Percentiles rank a stretch among this genome's conserved stretches.
Evolutionary conservation across 2,329 filamentous ascomycete genomes (phyloP).

Genomic region (Epicoccum nigrum): DNA sequence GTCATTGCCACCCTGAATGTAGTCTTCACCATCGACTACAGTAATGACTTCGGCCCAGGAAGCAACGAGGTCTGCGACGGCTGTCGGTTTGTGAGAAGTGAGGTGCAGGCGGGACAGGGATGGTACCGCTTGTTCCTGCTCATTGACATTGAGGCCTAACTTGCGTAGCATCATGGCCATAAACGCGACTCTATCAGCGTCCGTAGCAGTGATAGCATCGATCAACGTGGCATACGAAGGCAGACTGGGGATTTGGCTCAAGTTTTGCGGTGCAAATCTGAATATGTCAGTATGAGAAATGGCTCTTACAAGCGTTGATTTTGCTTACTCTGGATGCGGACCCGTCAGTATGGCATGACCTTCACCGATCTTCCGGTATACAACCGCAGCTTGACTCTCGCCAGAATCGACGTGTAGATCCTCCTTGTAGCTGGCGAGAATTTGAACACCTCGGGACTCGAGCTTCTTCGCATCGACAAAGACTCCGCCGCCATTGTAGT

Average conservation of each 20-base stretch:
- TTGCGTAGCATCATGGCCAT: conserved; percentile 80
- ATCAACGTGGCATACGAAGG: conserved; percentile 75
- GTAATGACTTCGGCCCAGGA: conserved; percentile 70
- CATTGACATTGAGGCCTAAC: conserved; percentile 78
- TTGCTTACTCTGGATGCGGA: conserved; percentile 83
- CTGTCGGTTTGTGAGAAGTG: conserved; percentile 68
- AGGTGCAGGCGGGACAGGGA: conserved; percentile 84
- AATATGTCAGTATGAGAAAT: conserved; percentile 10
- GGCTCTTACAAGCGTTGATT: neutral
- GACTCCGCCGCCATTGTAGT: conserved; percentile 94
- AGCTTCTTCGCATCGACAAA: conserved; percentile 79
- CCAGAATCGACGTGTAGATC: conserved; percentile 78
- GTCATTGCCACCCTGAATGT: conserved; percentile 81
- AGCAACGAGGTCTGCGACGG: conserved; percentile 71
- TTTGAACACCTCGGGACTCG: conserved; percentile 70
- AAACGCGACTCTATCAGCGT: conserved; percentile 73
- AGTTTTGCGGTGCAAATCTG: conserved; percentile 82
- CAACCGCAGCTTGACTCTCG: conserved; percentile 74
- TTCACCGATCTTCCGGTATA: conserved; percentile 82
- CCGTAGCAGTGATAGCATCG: conserved; percentile 69
- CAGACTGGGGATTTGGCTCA: conserved; percentile 69
- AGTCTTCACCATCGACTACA: conserved; percentile 69
- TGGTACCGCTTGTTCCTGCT: conserved; percentile 72
- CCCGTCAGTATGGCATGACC: conserved; percentile 82
- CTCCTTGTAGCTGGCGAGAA: conserved; percentile 80